phyloP scores from a whole-genome alignment of 2,329 filamentous ascomycete species.

The Hymenoscyphus salicellus region DNA sequence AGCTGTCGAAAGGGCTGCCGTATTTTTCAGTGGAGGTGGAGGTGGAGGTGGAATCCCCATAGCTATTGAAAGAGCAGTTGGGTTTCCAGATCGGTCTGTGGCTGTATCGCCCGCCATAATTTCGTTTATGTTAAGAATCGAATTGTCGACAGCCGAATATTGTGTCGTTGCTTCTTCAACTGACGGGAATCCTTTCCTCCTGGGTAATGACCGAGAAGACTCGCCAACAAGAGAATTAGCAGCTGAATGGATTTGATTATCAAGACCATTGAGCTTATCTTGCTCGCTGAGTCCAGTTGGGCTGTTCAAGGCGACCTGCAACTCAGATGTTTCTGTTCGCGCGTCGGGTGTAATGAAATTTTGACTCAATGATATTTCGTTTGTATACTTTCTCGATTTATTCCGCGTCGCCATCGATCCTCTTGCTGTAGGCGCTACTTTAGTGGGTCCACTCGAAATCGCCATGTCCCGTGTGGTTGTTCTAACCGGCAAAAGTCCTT shows the following conservation, averaged over 20 bases:
- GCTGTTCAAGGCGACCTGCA: neutral
- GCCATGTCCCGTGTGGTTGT: too few species aligned
- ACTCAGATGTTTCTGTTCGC: too few species aligned
- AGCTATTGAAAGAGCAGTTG: neutral
- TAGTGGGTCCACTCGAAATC: too few species aligned
- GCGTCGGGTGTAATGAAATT: too few species aligned
- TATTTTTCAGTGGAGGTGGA: neutral
- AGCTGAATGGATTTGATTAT: too few species aligned
- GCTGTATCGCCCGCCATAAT: neutral
- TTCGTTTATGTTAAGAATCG: neutral
- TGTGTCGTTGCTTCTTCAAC: neutral
- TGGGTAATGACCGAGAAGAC: neutral
- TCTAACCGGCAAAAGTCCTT: too few species aligned
- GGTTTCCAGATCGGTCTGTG: neutral
- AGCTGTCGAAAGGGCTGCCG: too few species aligned
- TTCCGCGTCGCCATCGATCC: too few species aligned
- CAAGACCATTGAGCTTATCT: neutral
- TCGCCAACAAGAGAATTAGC: neutral
- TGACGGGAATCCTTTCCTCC: neutral
- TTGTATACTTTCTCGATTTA: too few species aligned
- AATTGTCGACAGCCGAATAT: neutral
- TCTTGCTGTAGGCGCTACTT: too few species aligned
- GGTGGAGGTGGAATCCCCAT: too few species aligned
- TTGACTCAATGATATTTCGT: too few species aligned
- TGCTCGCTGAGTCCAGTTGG: neutral